Evolutionary conservation across 2,329 filamentous ascomycete genomes (phyloP), one percentile per base, ranked within the genome.

Genomic region (Xylaria sp.): DNA sequence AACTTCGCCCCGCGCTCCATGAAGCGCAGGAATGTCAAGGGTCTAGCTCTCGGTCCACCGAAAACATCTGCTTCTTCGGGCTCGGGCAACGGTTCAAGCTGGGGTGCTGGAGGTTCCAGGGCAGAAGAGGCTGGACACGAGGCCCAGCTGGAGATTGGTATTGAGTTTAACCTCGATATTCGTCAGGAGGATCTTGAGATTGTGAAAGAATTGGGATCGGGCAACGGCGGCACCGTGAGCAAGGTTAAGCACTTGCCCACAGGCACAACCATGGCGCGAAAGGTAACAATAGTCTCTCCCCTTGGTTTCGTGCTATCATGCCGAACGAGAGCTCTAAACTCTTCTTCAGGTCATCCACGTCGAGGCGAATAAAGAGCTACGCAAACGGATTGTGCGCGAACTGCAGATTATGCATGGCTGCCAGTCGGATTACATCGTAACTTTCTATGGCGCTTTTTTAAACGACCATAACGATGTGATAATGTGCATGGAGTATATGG

Each of bases 401-500:
- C 88, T 99, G 61, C 94, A 98, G 79, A 98, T 99, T 74, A 98
- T 98, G 90, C 94, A 98, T 79, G 93, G 97, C 77, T 99, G 96
- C 82, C 96, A 97, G 78, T 98, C 93, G 25, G 93, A 96, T 69
- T 94, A 97, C 81, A 98, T 99, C 77, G 96, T 99, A 69, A 97
- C 92, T 63, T 99, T 98, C 81, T 98, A 98, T 78, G 96, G 96
- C 69, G 96, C 96, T 44, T 99, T 98, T 79, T 88, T 98, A 78
- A 98, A 97, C 79, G 93, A 97, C 78, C 94, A 94, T 70, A 95
- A 97, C 78, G 96, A 99, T 83, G 97, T 99, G 68, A 97, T 98
- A 75, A 95, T 99, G 91, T 99, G 96, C 81, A 99, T 99, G 96
- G 96, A 99, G 81, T 98, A 99, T 80, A 97, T 97, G 93, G 96